Evolutionary conservation across 176 grass and related monocot genomes (phyloP).

Genomic region (Tillandsia leiboldiana): DNA sequence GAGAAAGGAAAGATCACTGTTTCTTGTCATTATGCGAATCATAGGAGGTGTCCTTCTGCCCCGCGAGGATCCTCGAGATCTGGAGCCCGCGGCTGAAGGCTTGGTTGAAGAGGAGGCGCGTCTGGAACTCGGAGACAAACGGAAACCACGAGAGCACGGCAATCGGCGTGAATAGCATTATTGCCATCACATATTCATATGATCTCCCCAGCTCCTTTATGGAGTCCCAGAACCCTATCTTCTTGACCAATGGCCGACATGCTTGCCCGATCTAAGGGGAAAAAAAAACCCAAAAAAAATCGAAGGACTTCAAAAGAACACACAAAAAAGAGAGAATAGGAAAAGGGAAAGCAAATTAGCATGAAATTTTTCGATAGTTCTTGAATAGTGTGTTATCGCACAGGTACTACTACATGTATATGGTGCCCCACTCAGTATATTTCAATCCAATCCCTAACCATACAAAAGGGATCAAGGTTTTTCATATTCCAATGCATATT

Average conservation of each 20-base stretch:
- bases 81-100: slow-evolving; percentile 91
- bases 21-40: too few relatives aligned
- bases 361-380: not conserved
- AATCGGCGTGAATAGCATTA: slow-evolving; percentile 71
- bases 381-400: too few relatives aligned
- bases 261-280: slow-evolving; percentile 60
- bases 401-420: too few relatives aligned
- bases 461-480: too few relatives aligned
- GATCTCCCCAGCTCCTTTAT: slow-evolving; percentile 88
- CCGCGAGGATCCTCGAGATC: slow-evolving; percentile 82
- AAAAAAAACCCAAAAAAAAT: slow-evolving; percentile 5
- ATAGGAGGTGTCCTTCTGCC: slow-evolving; percentile 29
- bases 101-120: slow-evolving; percentile 86
- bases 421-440: too few relatives aligned
- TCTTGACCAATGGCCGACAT: slow-evolving; percentile 35
- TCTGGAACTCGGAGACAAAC: slow-evolving; percentile 95
- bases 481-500: too few relatives aligned
- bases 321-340: not conserved
- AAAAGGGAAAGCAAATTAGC: not conserved
- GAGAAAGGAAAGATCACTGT: too few relatives aligned
- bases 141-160: slow-evolving; percentile 91
- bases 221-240: slow-evolving; percentile 60
- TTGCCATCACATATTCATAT: slow-evolving; percentile 81
- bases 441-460: too few relatives aligned
- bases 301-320: not conserved